Percentiles rank a stretch among this genome's conserved stretches.
These are phyloP conservation scores for Onygenales sp. DNA, from an alignment of 2,329 filamentous ascomycete genomes.

Conservation along the genomic window DNA sequence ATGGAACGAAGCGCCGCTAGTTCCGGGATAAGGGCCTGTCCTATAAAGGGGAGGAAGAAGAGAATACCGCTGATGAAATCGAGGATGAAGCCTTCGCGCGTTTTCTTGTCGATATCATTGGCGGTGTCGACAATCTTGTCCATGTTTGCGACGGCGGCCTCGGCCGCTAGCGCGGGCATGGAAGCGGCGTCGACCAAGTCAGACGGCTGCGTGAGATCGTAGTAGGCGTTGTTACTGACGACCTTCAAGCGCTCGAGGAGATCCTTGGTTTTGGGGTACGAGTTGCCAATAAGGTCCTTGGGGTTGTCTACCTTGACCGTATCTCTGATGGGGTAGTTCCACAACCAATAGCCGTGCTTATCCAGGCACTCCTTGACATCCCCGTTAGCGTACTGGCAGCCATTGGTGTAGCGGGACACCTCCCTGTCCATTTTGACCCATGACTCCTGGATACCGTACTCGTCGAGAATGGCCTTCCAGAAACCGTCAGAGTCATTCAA, in stretches of 20 bases:
- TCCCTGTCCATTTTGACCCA: neutral
- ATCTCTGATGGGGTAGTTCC: neutral
- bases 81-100: neutral
- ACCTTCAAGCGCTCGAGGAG: neutral
- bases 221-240: neutral
- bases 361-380: neutral
- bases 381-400: neutral
- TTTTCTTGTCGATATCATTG: neutral
- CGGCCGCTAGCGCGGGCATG: neutral
- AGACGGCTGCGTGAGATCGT: neutral
- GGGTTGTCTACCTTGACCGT: neutral
- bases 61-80: neutral
- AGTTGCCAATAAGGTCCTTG: neutral
- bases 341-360: neutral
- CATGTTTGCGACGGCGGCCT: neutral
- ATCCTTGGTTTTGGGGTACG: neutral
- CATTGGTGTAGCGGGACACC: neutral
- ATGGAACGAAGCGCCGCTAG: neutral
- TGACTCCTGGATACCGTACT: conserved; percentile 1
- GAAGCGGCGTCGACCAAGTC: neutral
- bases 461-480: neutral
- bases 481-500: neutral
- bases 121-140: neutral
- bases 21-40: neutral
- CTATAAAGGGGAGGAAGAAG: neutral